Evolutionary conservation across 345 rosid species (phyloP), one percentile per base, ranked within the genome.

Genomic region (Hibiscus tridactylites): DNA sequence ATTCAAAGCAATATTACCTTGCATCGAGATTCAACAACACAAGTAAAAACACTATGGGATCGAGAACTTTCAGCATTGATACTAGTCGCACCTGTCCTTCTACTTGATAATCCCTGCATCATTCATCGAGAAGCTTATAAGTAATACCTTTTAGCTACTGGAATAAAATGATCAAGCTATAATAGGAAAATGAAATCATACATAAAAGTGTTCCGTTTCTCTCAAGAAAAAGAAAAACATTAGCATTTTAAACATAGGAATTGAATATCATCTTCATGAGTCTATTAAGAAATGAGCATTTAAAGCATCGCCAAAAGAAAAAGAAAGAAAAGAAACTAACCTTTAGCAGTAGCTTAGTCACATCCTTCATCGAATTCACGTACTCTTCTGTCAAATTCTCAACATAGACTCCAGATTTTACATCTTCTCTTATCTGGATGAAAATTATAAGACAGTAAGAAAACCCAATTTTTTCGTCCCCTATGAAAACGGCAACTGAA

Each of bases 41-140:
- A 96, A 75, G 97, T 96, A 75, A 96, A 96, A 73, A 92, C 98
- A 78, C 97, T 87, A 56, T 96, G 98, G 7, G 98, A 92, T 50
- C 97, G 90, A 63, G 99, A 96, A 82, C 99, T 96, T 80, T 96
- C 99, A 68, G 98, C 92, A 81, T 96, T 96, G 73, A 96, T 85
- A 80, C 91, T 92, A 44, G 99, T 96, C 68, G 96, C 89, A 78
- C 99, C 96, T 24, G 90, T 96, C 82, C 98, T 86, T 78, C 99
- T 85, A 81, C 87, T 96, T 74, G 92, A 90, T 76, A 96, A 75
- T 42, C 99, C 99, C 99, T 96, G 86, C 82, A 78, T 39, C 72
- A 57, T 56, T 21, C 29, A 39, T 54, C 9, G 28, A 59, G 62
- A 12, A 47, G 47, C 44, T 47, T 35, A 65, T 17, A 39, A 39